These are phyloP conservation scores for Perkinsus marinus DNA, from an alignment of 169 alveolate genomes.

Conservation along the genomic window DNA sequence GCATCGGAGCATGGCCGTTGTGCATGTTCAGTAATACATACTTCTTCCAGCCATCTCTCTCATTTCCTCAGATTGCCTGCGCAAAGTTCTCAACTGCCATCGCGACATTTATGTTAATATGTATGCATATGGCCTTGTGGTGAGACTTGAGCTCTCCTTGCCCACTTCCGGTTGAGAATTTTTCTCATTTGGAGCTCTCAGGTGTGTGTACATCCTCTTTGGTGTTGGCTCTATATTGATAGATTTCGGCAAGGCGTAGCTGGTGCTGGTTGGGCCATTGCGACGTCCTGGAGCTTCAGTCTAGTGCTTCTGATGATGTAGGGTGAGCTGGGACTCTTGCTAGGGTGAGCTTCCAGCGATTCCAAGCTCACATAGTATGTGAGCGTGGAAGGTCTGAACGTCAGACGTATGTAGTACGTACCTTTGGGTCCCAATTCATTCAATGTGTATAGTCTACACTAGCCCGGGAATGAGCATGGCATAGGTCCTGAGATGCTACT, in stretches of 20 bases:
- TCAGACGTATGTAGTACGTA: background rate
- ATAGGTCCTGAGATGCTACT: too few relatives aligned
- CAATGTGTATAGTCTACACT: too few relatives aligned
- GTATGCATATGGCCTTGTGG: background rate
- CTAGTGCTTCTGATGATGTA: background rate
- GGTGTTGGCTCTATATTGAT: background rate
- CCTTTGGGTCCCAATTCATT: background rate
- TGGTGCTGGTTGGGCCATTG: background rate
- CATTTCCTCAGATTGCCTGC: background rate
- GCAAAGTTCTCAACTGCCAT: background rate
- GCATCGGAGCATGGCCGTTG: background rate
- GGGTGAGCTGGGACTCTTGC: background rate
- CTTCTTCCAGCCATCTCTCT: background rate
- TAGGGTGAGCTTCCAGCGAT: background rate
- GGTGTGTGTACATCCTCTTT: background rate
- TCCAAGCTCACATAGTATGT: background rate
- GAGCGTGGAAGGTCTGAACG: too few relatives aligned
- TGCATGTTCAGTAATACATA: background rate
- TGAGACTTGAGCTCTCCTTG: background rate
- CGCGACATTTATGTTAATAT: background rate
- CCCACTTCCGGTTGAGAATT: too few relatives aligned
- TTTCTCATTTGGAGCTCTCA: background rate
- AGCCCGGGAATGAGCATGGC: too few relatives aligned
- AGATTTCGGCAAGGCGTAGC: background rate
- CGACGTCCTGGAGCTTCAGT: background rate